A percentile compares a stretch with the other conserved stretches of the same genome.
These are phyloP conservation scores for Venturia oleaginea DNA, from an alignment of 2,329 filamentous ascomycete genomes.

Conservation along the genomic window DNA sequence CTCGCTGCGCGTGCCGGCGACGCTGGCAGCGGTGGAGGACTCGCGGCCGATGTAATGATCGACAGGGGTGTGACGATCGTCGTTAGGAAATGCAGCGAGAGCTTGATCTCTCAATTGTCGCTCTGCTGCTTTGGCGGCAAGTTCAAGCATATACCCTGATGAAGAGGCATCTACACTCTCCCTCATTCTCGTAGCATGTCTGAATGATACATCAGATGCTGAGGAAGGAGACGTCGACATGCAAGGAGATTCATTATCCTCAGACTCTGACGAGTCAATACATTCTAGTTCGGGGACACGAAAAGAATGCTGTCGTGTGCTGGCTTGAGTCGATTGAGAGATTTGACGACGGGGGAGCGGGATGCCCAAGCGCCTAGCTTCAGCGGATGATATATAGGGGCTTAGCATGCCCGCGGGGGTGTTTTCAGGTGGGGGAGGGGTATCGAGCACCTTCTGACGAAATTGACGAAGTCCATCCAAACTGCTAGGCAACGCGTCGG, in stretches of 20 bases:
- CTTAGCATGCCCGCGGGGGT: background rate
- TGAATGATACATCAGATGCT: conserved; percentile 42
- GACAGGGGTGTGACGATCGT: conserved; percentile 58
- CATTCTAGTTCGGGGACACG: conserved; percentile 51
- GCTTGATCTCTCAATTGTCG: conserved; percentile 70
- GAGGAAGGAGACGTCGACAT: conserved; percentile 36
- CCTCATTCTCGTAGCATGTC: conserved; percentile 45
- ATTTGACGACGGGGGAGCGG: conserved; percentile 22
- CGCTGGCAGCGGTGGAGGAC: conserved; percentile 38
- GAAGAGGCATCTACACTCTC: conserved; percentile 69
- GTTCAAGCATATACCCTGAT: conserved; percentile 65
- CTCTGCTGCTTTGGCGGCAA: conserved; percentile 73
- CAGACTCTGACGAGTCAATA: conserved; percentile 53
- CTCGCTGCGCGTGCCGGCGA: conserved; percentile 3
- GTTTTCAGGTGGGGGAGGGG: conserved; percentile 21
- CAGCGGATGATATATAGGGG: background rate
- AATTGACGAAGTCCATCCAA: background rate
- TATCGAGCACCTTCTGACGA: conserved; percentile 16
- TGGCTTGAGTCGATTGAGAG: conserved; percentile 23
- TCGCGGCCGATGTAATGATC: conserved; percentile 63
- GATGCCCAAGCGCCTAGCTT: conserved; percentile 23
- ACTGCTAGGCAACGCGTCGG: conserved; percentile 53
- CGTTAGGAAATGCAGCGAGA: conserved; percentile 66
- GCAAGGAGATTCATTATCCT: conserved; percentile 36
- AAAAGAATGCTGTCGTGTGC: conserved; percentile 45